Evolutionary conservation across 306 rosid species (phyloP).

Genomic region (Lupinus albus): DNA sequence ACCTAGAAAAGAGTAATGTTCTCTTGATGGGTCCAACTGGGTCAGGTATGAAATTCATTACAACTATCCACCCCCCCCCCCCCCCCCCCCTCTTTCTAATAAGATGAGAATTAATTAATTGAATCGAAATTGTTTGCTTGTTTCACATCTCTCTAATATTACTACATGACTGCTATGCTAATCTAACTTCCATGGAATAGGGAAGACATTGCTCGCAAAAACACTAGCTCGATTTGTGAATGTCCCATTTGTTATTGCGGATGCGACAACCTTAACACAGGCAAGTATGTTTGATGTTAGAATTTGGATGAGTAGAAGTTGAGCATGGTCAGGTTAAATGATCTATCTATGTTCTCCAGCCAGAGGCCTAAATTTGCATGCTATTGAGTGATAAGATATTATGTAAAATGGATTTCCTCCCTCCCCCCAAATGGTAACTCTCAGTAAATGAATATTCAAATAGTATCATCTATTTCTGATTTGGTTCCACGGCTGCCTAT

Average conservation of each 20-base stretch:
- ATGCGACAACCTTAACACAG: constrained; percentile 91
- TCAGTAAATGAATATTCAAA: no score
- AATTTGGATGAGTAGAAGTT: constrained; percentile 11
- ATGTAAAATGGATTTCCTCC: constrained; percentile 23
- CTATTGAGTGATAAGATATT: constrained; percentile 17
- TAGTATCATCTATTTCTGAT: constrained; percentile 16
- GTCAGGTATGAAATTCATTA: constrained; percentile 57
- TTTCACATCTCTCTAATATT: constrained; percentile 2
- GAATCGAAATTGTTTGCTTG: constrained; percentile 13
- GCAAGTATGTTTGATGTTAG: constrained; percentile 44
- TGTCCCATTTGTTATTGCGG: constrained; percentile 89
- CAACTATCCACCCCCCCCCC: background rate
- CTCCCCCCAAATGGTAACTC: no score
- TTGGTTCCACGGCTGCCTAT: constrained; percentile 9
- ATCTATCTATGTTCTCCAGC: constrained; percentile 15
- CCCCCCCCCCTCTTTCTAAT: constrained; percentile 21
- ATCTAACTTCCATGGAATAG: constrained; percentile 51
- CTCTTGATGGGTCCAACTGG: constrained; percentile 97
- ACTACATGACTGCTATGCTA: constrained; percentile 35
- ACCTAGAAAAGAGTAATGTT: constrained; percentile 90
- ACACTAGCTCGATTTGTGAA: constrained; percentile 89
- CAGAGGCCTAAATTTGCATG: constrained; percentile 20
- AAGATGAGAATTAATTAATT: constrained; percentile 14
- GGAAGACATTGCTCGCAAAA: constrained; percentile 89
- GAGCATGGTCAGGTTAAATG: constrained; percentile 20